Percentiles rank a stretch among this genome's conserved stretches.
Evolutionary conservation across 495 filamentous ascomycete genomes (phyloP).

Genomic region (Aspergillus biplanus): DNA sequence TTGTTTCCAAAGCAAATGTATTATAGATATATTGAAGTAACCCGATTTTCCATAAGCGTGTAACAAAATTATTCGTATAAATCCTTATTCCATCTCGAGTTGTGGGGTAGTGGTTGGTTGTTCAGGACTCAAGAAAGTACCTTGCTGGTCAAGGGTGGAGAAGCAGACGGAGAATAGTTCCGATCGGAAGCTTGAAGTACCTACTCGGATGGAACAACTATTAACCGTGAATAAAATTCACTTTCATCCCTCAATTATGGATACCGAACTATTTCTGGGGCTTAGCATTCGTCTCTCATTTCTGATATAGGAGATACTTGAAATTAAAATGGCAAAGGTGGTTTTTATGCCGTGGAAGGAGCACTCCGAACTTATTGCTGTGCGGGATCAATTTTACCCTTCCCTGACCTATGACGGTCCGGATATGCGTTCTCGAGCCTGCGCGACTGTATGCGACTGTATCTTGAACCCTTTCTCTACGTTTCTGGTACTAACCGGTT

Average conservation of each 20-base stretch:
- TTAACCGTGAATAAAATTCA: slow-evolving; percentile 30
- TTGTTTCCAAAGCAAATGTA: slow-evolving; percentile 14
- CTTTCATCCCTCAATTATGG: not conserved
- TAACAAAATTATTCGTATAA: not conserved
- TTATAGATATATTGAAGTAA: slow-evolving; percentile 12
- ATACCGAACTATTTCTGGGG: not conserved
- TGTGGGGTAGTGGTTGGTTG: not conserved
- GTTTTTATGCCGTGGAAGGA: slow-evolving; percentile 80
- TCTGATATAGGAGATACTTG: not conserved
- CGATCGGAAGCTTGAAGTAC: slow-evolving; percentile 1
- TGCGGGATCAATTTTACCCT: slow-evolving; percentile 71
- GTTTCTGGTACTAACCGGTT: slow-evolving; percentile 1
- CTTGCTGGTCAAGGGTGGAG: too few species aligned
- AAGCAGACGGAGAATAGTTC: slow-evolving; percentile 11
- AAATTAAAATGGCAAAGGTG: slow-evolving; percentile 69
- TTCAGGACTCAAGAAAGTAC: not conserved
- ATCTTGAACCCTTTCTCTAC: not conserved
- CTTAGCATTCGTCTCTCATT: not conserved
- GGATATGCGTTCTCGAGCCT: slow-evolving; percentile 48
- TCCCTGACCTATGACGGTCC: slow-evolving; percentile 36
- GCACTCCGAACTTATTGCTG: slow-evolving; percentile 63
- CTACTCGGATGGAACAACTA: slow-evolving; percentile 25
- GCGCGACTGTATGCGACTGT: slow-evolving; percentile 44
- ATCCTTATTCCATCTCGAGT: not conserved
- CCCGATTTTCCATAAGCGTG: not conserved